Conservation (phyloP, 2,329 filamentous ascomycete species). For the Cercospora berteroae region DNA sequence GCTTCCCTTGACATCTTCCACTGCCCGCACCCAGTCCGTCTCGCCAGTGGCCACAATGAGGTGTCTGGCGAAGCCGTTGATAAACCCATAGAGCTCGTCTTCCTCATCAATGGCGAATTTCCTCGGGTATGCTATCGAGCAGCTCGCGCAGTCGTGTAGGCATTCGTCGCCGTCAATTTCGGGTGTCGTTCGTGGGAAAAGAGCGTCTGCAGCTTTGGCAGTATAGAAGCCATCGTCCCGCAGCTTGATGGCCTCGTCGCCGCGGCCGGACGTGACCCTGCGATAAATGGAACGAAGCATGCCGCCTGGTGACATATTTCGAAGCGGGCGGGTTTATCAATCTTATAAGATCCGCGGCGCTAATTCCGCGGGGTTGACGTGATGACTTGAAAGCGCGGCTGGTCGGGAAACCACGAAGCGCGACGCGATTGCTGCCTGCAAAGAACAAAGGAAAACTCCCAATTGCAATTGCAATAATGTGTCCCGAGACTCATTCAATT, state of each 20-base stretch:
- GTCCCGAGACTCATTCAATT: not conserved
- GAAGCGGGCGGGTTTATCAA: not conserved
- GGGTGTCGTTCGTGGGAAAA: constrained; percentile 76
- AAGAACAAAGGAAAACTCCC: not conserved
- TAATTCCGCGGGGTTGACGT: not conserved
- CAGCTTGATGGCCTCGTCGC: constrained; percentile 26
- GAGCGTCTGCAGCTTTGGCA: constrained; percentile 47
- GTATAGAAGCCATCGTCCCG: constrained; percentile 47
- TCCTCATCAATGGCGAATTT: constrained; percentile 69
- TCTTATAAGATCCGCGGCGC: constrained; percentile 8
- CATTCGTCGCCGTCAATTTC: constrained; percentile 84
- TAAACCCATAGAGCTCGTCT: constrained; percentile 77
- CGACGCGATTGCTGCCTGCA: not conserved
- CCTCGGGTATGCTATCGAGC: constrained; percentile 75
- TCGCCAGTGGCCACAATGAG: constrained; percentile 92
- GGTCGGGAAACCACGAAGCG: not conserved
- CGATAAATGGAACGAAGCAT: constrained; percentile 22
- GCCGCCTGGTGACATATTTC: constrained; percentile 5
- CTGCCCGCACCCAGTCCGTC: constrained; percentile 88
- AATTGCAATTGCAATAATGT: not conserved
- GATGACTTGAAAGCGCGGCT: not conserved
- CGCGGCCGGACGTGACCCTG: constrained; percentile 10
- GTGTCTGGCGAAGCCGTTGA: constrained; percentile 87
- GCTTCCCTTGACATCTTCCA: constrained; percentile 74
- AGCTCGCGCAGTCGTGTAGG: constrained; percentile 78